These are phyloP conservation scores for Pichia ethanolica DNA, from an alignment of 805 yeast species.

Conservation along the genomic window DNA sequence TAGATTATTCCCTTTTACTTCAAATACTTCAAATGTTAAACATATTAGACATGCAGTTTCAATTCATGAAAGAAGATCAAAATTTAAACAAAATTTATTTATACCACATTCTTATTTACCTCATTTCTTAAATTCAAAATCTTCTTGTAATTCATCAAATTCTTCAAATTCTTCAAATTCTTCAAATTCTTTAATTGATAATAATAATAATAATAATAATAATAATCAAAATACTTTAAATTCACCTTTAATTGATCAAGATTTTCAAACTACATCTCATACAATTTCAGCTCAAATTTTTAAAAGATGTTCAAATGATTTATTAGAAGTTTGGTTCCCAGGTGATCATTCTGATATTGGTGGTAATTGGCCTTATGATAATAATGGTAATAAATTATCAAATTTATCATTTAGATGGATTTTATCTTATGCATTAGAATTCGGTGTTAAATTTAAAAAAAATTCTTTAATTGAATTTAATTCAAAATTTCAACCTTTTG, in stretches of 20 bases:
- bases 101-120: slow-evolving; percentile 35
- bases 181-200: too few relatives aligned
- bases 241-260: neutral
- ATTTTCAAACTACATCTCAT: slow-evolving; percentile 13
- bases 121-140: slow-evolving; percentile 7
- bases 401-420: slow-evolving; percentile 57
- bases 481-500: slow-evolving; percentile 30
- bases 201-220: too few relatives aligned
- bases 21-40: slow-evolving; percentile 41
- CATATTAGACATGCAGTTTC: slow-evolving; percentile 64
- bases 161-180: too few relatives aligned
- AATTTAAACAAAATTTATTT: slow-evolving; percentile 52
- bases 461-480: slow-evolving; percentile 36
- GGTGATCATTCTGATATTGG: slow-evolving; percentile 68
- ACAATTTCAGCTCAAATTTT: slow-evolving; percentile 13
- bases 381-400: slow-evolving; percentile 37
- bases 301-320: slow-evolving; percentile 22
- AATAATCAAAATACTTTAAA: neutral
- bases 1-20: slow-evolving; percentile 50
- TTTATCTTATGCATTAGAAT: slow-evolving; percentile 42
- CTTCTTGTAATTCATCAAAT: neutral
- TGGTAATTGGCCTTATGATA: slow-evolving; percentile 54
- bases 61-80: slow-evolving; percentile 58
- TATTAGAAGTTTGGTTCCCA: slow-evolving; percentile 57
- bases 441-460: slow-evolving; percentile 42